Evolutionary conservation across 495 filamentous ascomycete species (phyloP).

Genomic region (Hyaloscypha finlandica): DNA sequence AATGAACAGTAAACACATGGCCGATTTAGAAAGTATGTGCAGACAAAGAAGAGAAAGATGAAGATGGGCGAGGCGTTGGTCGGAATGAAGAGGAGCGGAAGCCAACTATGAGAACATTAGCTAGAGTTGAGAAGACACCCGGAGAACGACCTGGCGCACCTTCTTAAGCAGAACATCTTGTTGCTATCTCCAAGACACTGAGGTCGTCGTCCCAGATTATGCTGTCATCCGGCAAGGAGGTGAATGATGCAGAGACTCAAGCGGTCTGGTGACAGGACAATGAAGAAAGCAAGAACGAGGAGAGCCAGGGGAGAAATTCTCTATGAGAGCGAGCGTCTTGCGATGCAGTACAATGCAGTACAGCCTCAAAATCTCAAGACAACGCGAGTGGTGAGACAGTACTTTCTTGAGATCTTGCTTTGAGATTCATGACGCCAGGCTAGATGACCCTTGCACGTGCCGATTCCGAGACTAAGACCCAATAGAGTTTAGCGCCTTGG

Average conservation of each 20-base stretch:
- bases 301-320: not conserved
- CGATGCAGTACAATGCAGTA: not conserved
- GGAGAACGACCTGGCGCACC: slow-evolving; percentile 46
- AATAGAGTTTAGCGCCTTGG: not conserved
- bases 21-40: slow-evolving; percentile 86
- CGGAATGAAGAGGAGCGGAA: slow-evolving; percentile 72
- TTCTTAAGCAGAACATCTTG: slow-evolving; percentile 81
- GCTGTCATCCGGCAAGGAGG: slow-evolving; percentile 17
- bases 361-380: not conserved
- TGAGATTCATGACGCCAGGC: not conserved
- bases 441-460: not conserved
- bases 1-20: slow-evolving; percentile 91
- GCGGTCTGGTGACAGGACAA: not conserved
- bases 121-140: not conserved
- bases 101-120: slow-evolving; percentile 49
- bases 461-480: not conserved
- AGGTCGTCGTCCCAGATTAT: slow-evolving; percentile 20
- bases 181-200: slow-evolving; percentile 3
- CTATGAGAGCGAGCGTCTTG: not conserved
- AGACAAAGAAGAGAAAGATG: slow-evolving; percentile 86
- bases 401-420: not conserved
- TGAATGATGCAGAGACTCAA: not conserved
- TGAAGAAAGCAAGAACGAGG: not conserved
- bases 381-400: not conserved
- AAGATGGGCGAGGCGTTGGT: slow-evolving; percentile 82